These are phyloP conservation scores for Solanum neorickii DNA, from an alignment of 257 asterid species.

Conservation along the genomic window DNA sequence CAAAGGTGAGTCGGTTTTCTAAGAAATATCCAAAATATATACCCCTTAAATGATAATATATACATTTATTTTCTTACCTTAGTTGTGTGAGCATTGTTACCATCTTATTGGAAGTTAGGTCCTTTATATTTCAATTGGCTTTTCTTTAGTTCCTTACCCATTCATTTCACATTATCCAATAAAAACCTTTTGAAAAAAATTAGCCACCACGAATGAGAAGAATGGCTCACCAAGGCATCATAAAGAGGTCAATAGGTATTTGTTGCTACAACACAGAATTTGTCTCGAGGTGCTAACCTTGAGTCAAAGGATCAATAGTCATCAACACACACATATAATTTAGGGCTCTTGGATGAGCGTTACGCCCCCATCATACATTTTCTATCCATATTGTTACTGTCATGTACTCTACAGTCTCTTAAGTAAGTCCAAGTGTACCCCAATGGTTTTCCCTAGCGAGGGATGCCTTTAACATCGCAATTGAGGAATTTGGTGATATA, in stretches of 20 bases:
- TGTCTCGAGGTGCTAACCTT: background rate
- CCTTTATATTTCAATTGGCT: too few relatives aligned
- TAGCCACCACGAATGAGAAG: background rate
- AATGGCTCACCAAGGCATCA: background rate
- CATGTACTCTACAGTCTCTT: background rate
- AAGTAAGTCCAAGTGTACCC: background rate
- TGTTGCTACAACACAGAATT: too few relatives aligned
- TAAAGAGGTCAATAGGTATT: background rate
- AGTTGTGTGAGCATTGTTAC: too few relatives aligned
- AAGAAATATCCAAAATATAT: background rate
- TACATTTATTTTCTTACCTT: too few relatives aligned
- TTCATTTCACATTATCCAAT: background rate
- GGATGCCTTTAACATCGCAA: background rate
- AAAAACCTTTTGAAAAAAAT: too few relatives aligned
- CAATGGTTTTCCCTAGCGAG: background rate
- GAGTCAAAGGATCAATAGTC: background rate
- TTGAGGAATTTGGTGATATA: background rate
- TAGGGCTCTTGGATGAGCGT: background rate
- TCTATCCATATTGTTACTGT: background rate
- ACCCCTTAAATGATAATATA: background rate
- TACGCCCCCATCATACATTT: background rate
- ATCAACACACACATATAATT: background rate
- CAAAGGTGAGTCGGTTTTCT: background rate
- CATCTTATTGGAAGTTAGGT: background rate
- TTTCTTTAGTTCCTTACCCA: background rate